Base-by-base conservation (phyloP, 108 stramenopile genomes). In the Seminavis robusta region DNA sequence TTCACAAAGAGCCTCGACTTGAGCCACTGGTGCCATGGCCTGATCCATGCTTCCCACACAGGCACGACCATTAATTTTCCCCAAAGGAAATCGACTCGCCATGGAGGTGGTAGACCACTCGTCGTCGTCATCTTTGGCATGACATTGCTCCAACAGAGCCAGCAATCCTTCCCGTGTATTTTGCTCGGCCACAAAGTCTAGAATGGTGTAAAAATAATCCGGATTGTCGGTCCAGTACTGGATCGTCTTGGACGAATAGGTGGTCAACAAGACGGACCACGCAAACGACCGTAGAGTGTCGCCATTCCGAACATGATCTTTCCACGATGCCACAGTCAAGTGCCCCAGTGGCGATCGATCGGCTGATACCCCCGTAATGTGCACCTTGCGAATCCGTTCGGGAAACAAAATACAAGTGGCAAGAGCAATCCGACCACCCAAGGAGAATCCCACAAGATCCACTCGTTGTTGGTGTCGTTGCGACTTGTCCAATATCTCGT, bases 351-450 rank as follows among this genome's bases (percentile, higher is more conserved):
- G 43, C 52, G 71, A 74, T 52, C 77, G 44, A 29, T 73, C 77
- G 7, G 62, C 57, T 54, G 49, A 69, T 2, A 85, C 80, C 25
- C 84, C 84, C 25, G 84, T 79, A 32, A 85, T 40, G 58, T 85
- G 80, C 33, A 85, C 34, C 15, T 61, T 61, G 1, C 67, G 65
- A 31, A 85, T 74, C 15, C 61, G 47, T n/a, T 55, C 23, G 5
- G 61, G 70, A 37, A 55, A 39, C 53, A 63, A n/a, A 34, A 59
- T 47, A 16, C 68, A 68, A 3, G 64, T 57, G 21, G 84, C 84
- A 76, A 85, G 64, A 28, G 74, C 74, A 13, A 85, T 62, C 51
- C 84, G 58, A 13, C 74, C 84, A 42, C 83, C 84, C 54, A 81
- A 65, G 3, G 77, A 79, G 65, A 81, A 85, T 30, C 80, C 80